phyloP scores from a whole-genome alignment of 495 filamentous ascomycete genomes.

The Apiosordaria backusii region DNA sequence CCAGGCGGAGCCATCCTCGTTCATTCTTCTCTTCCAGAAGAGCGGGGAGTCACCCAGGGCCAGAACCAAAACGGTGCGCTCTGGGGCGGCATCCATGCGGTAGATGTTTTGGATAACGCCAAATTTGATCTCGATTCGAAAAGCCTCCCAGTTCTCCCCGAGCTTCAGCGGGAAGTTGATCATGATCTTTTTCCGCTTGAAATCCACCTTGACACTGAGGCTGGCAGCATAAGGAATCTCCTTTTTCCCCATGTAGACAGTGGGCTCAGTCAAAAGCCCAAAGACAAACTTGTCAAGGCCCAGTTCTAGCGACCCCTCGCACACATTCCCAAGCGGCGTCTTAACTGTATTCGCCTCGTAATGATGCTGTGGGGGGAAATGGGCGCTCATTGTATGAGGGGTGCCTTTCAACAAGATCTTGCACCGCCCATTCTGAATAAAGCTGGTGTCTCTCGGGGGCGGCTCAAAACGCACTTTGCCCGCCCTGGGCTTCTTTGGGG shows the following conservation, averaged over 20 bases:
- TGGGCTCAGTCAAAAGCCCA: slow-evolving; percentile 48
- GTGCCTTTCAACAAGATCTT: slow-evolving; percentile 7
- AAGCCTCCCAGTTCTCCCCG: slow-evolving; percentile 17
- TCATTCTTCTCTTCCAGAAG: slow-evolving; percentile 54
- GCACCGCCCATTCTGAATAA: slow-evolving; percentile 20
- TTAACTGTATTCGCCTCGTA: slow-evolving; percentile 13
- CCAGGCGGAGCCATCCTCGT: slow-evolving; percentile 41
- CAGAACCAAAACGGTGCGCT: slow-evolving; percentile 50
- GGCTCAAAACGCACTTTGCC: slow-evolving; percentile 39
- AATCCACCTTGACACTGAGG: slow-evolving; percentile 41
- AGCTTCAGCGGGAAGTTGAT: slow-evolving; percentile 32
- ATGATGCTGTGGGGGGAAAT: slow-evolving; percentile 8
- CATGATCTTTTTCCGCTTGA: slow-evolving; percentile 40
- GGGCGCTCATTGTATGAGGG: slow-evolving; percentile 2
- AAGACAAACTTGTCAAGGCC: slow-evolving; percentile 43
- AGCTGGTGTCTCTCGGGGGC: slow-evolving; percentile 28
- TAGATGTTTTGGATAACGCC: slow-evolving; percentile 56
- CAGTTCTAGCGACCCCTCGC: slow-evolving; percentile 32
- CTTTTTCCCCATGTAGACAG: slow-evolving; percentile 50
- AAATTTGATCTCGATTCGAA: slow-evolving; percentile 61
- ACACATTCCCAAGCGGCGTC: slow-evolving; percentile 28
- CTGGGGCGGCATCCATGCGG: slow-evolving; percentile 35
- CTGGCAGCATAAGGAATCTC: slow-evolving; percentile 18
- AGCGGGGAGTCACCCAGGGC: slow-evolving; percentile 61
- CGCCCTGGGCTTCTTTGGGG: slow-evolving; percentile 3